Conservation (phyloP, 2,329 filamentous ascomycete genomes). For the Ophiobolus disseminans region DNA sequence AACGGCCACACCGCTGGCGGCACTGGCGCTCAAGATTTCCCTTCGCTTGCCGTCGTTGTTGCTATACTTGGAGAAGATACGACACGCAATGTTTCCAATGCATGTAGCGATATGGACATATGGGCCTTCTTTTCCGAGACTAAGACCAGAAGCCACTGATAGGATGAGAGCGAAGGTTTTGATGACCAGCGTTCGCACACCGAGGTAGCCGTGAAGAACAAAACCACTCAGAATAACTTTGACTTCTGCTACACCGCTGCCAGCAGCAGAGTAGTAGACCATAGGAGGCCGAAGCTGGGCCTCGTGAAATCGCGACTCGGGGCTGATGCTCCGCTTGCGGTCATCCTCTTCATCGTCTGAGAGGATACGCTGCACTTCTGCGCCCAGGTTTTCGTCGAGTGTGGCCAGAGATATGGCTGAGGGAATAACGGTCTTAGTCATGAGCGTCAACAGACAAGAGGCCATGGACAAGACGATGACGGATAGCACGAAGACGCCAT, state of each 20-base stretch:
- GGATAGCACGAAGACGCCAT: constrained; percentile 73
- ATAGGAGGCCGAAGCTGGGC: constrained; percentile 67
- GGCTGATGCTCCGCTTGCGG: constrained; percentile 51
- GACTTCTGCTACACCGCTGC: constrained; percentile 95
- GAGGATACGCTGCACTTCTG: constrained; percentile 51
- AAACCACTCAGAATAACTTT: constrained; percentile 98
- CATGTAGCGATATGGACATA: constrained; percentile 98
- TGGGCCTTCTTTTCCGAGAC: constrained; percentile 91
- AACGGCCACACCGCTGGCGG: constrained; percentile 89
- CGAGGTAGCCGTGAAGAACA: constrained; percentile 93
- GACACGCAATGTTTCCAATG: constrained; percentile 92
- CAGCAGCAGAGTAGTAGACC: constrained; percentile 94
- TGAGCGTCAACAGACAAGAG: constrained; percentile 81
- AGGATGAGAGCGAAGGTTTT: constrained; percentile 85
- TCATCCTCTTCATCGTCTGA: constrained; percentile 55
- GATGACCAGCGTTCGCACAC: constrained; percentile 82
- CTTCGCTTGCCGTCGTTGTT: constrained; percentile 92
- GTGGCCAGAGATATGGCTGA: constrained; percentile 87
- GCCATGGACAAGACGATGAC: constrained; percentile 73
- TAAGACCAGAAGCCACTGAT: constrained; percentile 90
- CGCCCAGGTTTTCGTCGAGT: constrained; percentile 89
- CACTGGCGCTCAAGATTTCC: constrained; percentile 91
- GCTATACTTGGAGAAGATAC: constrained; percentile 93
- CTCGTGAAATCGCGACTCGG: constrained; percentile 50
- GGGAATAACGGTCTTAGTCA: constrained; percentile 92